These are phyloP conservation scores for Piper longum DNA, from an alignment of 164 flowering plant species.

Conservation along the genomic window DNA sequence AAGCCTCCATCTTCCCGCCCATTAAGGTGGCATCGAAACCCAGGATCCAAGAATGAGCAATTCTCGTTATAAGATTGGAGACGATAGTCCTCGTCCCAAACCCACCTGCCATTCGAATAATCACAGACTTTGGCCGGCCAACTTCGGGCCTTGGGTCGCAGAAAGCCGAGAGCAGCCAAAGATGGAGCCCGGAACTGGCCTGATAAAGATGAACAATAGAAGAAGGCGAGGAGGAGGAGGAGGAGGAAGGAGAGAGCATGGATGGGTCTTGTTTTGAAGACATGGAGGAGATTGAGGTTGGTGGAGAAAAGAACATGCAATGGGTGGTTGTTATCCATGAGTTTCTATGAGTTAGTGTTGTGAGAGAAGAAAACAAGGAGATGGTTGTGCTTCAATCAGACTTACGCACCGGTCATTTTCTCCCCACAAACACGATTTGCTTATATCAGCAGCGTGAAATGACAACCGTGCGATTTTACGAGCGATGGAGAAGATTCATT, in stretches of 20 bases:
- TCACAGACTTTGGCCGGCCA: neutral
- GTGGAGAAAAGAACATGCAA: neutral
- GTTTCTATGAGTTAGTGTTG: neutral
- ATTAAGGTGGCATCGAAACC: constrained; percentile 41
- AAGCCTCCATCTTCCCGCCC: constrained; percentile 43
- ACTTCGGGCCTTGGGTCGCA: neutral
- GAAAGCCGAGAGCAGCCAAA: neutral
- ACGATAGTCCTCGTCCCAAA: neutral
- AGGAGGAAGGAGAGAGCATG: neutral
- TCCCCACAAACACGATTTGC: no score
- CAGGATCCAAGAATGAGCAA: constrained; percentile 55
- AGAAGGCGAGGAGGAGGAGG: neutral
- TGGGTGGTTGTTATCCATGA: neutral
- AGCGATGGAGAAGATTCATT: no score
- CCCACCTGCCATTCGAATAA: neutral
- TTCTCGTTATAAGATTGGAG: neutral
- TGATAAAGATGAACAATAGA: neutral
- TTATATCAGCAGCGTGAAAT: no score
- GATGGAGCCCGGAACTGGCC: neutral
- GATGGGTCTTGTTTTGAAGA: neutral
- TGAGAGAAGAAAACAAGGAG: no score
- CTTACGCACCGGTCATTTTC: no score
- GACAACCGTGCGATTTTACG: no score
- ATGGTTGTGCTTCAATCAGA: no score
- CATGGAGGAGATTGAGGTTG: neutral